These are phyloP conservation scores for Saposhnikovia divaricata DNA, from an alignment of 129 eudicot species.

Conservation along the genomic window DNA sequence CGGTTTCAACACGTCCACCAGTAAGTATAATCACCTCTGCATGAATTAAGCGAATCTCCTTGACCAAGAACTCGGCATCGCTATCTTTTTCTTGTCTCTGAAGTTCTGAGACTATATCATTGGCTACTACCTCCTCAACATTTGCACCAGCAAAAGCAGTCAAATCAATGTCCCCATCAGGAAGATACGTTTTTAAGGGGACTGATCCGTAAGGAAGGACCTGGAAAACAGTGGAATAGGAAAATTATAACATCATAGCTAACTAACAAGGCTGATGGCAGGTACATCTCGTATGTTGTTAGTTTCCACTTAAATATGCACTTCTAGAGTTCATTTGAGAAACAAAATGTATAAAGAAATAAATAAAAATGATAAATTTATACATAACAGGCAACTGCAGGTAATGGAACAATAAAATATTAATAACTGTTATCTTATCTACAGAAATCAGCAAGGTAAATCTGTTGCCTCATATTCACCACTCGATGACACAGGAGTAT, in stretches of 20 bases:
- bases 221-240: constrained; percentile 24
- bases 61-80: constrained; percentile 53
- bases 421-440: background rate
- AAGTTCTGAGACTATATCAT: constrained; percentile 50
- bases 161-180: constrained; percentile 97
- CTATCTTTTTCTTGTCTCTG: constrained; percentile 50
- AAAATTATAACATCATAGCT: background rate
- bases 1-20: background rate
- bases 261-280: background rate
- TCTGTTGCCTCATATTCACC: background rate
- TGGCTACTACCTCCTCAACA: constrained; percentile 44
- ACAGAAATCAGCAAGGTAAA: background rate
- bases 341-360: background rate
- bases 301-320: background rate
- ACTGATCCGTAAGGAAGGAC: constrained; percentile 93
- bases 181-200: constrained; percentile 86
- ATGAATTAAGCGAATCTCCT: constrained; percentile 72
- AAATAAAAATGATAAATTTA: background rate
- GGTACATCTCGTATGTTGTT: background rate
- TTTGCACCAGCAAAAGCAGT: constrained; percentile 68
- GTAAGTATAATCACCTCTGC: constrained; percentile 63
- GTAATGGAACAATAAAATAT: background rate
- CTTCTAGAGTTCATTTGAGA: background rate
- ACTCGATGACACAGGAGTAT: background rate
- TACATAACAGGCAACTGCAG: background rate